These are phyloP conservation scores for Stemphylium lycopersici DNA, from an alignment of 2,329 filamentous ascomycete species.

Conservation along the genomic window DNA sequence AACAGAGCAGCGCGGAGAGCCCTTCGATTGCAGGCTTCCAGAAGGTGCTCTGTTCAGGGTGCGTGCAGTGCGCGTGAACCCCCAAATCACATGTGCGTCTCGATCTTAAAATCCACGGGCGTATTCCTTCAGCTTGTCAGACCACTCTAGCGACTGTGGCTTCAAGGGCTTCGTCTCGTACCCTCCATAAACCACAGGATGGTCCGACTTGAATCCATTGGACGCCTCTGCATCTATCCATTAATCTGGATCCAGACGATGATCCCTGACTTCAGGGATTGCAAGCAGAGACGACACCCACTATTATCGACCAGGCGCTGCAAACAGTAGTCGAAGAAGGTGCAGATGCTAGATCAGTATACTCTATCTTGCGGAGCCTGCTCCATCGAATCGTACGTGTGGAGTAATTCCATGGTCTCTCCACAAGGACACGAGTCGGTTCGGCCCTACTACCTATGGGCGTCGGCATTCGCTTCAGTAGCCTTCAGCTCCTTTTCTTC, in stretches of 20 bases:
- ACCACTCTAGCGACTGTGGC: background rate
- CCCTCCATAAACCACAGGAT: background rate
- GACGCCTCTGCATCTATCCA: background rate
- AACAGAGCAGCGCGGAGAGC: background rate
- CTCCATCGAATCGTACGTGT: constrained; percentile 1
- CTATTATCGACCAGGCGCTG: background rate
- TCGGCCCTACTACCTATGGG: background rate
- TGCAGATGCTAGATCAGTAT: background rate
- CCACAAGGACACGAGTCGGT: constrained; percentile 18
- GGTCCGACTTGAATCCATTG: background rate
- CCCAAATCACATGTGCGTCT: background rate
- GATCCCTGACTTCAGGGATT: constrained; percentile 7
- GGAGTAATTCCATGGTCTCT: constrained; percentile 12
- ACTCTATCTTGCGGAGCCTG: constrained; percentile 1
- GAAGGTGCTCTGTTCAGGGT: constrained; percentile 10
- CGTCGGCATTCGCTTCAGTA: background rate
- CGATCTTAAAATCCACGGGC: background rate
- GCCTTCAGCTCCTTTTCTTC: background rate
- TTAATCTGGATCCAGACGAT: background rate
- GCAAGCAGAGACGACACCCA: background rate
- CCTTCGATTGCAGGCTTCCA: constrained; percentile 21
- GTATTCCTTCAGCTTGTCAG: background rate
- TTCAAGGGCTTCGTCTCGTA: background rate
- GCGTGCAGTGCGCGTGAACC: constrained; percentile 11
- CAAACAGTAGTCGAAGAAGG: background rate